These are phyloP conservation scores for Candida odintsovae DNA, from an alignment of 805 yeast genomes.

Conservation along the genomic window DNA sequence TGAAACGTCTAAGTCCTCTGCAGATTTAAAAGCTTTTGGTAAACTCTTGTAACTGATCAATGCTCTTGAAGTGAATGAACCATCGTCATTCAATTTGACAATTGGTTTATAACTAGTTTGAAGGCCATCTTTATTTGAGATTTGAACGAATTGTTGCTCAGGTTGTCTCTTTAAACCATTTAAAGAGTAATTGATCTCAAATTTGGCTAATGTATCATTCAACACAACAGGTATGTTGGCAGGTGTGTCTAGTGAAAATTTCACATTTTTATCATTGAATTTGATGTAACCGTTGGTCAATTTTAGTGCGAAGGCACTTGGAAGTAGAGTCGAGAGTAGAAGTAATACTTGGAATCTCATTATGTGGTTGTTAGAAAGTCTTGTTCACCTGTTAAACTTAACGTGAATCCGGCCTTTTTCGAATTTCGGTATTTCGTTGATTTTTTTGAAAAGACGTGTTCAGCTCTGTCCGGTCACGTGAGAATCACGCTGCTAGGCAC, in stretches of 20 bases:
- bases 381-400: neutral
- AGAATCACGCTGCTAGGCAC: too few relatives aligned
- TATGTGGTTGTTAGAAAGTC: neutral
- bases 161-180: constrained; percentile 16
- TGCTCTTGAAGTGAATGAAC: constrained; percentile 9
- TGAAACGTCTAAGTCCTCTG: constrained; percentile 10
- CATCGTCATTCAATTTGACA: constrained; percentile 8
- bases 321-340: neutral
- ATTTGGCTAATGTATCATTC: constrained; percentile 9
- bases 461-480: neutral
- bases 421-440: neutral
- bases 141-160: constrained; percentile 20
- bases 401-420: neutral
- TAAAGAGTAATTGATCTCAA: constrained; percentile 17
- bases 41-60: constrained; percentile 15
- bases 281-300: neutral
- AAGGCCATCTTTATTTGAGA: constrained; percentile 16
- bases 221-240: constrained; percentile 10
- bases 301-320: neutral
- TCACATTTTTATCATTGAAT: neutral
- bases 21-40: constrained; percentile 20
- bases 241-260: constrained; percentile 8
- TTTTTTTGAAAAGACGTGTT: neutral
- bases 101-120: constrained; percentile 23
- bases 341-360: neutral